Evolutionary conservation across 2,329 filamentous ascomycete genomes (phyloP), one percentile per base, ranked within the genome.

Genomic region (Didymella lethalis): DNA sequence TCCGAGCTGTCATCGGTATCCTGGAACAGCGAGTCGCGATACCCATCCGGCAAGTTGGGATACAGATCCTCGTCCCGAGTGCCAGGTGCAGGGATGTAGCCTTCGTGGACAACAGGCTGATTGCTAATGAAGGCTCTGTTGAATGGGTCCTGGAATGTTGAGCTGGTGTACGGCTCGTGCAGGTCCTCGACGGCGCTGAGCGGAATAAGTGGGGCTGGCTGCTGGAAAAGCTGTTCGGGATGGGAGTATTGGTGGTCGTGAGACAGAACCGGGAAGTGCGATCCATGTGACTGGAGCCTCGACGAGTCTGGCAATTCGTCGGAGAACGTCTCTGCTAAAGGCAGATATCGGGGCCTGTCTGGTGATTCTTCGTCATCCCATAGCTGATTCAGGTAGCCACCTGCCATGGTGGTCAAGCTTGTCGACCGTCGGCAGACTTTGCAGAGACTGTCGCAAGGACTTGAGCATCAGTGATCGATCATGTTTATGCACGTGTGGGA

Each of bases 41-140:
- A 65, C 25, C 48, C 64, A 29, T 56, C 34, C 45, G 71, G 61
- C 46, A 68, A 48, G 18, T 58, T 58, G 26, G 69, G 65, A 59
- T 69, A 72, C 12, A 73, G 70, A 40, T 71, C 69, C 49, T 78
- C 76, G 12, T 77, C 68, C 43, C 75, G 71, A 26, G 67, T 64
- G 26, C 66, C 72, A 18, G 73, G 72, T 12, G 72, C 73, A 36
- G 77, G 76, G 48, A 79, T 77, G 48, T 75, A 78, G 6, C 77
- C 77, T 61, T 79, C 76, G 52, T 78, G 75, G 26, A 79, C 70
- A 10, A 76, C 65, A 11, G 74, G 75, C 25, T 65, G 71, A 43
- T 56, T 68, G 11, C 64, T 66, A 45, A 64, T 55, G 48, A 71
- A 74, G 2, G 62, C 64, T 49, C 64, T 59, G 34, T 63, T 69